Evolutionary conservation across 768 basidiomycete species (phyloP).

Genomic region (Dacryopinax primogenitus): DNA sequence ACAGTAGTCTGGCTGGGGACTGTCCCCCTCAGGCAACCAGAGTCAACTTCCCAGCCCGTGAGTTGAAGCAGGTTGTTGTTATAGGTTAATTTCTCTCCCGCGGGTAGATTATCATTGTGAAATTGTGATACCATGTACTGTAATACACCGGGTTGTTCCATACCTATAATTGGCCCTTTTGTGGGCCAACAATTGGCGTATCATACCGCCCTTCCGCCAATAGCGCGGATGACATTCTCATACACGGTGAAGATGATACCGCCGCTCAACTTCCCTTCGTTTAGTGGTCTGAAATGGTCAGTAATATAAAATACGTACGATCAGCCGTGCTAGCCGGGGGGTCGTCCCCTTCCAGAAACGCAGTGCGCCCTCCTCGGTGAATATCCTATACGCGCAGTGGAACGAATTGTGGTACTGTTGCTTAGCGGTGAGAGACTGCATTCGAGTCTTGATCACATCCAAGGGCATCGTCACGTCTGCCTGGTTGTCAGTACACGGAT

Average conservation of each 20-base stretch:
- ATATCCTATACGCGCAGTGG: constrained; percentile 89
- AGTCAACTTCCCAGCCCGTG: not conserved
- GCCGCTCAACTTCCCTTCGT: constrained; percentile 54
- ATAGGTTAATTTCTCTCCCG: not conserved
- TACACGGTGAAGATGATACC: constrained; percentile 90
- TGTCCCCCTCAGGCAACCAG: constrained; percentile 38
- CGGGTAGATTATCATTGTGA: not conserved
- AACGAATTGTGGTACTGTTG: constrained; percentile 83
- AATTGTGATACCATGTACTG: not conserved
- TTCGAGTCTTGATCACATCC: constrained; percentile 93
- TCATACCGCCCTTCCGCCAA: constrained; percentile 24
- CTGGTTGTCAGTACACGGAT: not conserved
- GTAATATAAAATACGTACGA: constrained; percentile 40
- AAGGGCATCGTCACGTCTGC: constrained; percentile 17
- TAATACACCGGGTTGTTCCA: constrained; percentile 1
- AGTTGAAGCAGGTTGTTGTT: not conserved
- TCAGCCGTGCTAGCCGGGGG: constrained; percentile 69
- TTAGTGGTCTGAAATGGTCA: not conserved
- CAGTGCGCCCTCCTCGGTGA: constrained; percentile 82
- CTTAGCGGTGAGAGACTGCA: constrained; percentile 82
- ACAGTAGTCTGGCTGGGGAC: constrained; percentile 67
- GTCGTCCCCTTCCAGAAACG: constrained; percentile 97
- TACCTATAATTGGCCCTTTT: constrained; percentile 3
- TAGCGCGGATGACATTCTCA: constrained; percentile 58
- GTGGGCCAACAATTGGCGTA: not conserved